Conservation (phyloP, 495 filamentous ascomycete species). For the Hyaloscypha finlandica region DNA sequence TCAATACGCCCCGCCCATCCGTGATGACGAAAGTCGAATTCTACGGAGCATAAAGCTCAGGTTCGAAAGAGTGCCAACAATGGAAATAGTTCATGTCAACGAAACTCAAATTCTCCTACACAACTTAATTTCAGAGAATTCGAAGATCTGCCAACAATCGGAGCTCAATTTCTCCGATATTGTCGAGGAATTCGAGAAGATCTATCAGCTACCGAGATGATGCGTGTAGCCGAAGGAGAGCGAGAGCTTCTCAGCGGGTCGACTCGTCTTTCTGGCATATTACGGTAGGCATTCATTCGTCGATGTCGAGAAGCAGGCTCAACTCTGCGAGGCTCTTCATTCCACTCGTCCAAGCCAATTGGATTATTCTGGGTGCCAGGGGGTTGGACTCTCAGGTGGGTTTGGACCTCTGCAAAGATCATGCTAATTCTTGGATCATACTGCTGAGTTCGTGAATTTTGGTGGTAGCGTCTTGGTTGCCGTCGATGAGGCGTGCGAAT, state of each 20-base stretch:
- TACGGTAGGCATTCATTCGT: slow-evolving; percentile 20
- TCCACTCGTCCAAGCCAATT: slow-evolving; percentile 6
- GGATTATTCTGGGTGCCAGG: slow-evolving; percentile 9
- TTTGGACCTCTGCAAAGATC: slow-evolving; percentile 24
- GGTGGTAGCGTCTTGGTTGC: slow-evolving; percentile 10
- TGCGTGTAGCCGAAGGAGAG: slow-evolving; percentile 24
- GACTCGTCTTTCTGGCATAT: slow-evolving; percentile 9
- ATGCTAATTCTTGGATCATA: slow-evolving; percentile 31
- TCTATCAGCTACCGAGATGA: slow-evolving; percentile 20
- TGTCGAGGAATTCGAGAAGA: slow-evolving; percentile 17
- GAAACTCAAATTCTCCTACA: not conserved
- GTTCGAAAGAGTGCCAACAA: not conserved
- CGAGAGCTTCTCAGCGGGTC: slow-evolving; percentile 22
- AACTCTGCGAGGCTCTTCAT: slow-evolving; percentile 20
- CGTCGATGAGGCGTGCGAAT: slow-evolving; percentile 27
- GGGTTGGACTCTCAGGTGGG: slow-evolving; percentile 24
- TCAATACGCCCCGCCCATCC: not conserved
- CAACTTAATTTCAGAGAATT: not conserved
- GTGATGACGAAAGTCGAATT: not conserved
- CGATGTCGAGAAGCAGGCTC: slow-evolving; percentile 21
- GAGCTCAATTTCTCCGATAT: slow-evolving; percentile 7
- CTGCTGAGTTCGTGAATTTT: slow-evolving; percentile 13
- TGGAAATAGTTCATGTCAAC: not conserved
- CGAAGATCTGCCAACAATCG: not conserved
- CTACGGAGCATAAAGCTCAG: not conserved